Percentiles rank a stretch among this genome's conserved stretches.
phyloP scores from a whole-genome alignment of 108 stramenopile species.

The Nitzschia inconspicua region DNA sequence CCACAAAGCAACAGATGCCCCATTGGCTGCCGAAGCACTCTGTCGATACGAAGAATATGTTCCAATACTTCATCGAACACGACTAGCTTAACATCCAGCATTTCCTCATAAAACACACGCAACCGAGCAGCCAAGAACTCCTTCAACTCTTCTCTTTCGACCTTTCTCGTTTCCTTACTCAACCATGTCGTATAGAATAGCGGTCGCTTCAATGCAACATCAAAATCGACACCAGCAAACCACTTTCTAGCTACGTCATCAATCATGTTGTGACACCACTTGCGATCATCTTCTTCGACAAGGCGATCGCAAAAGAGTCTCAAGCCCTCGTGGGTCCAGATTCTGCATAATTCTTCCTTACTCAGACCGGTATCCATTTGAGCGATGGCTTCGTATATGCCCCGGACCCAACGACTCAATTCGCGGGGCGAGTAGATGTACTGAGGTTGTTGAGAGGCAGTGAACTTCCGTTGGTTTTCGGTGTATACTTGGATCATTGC shows the following conservation, averaged over 20 bases:
- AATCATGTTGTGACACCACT: conserved; percentile 85
- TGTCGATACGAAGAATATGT: conserved; percentile 86
- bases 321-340: conserved; percentile 98
- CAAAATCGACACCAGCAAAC: conserved; percentile 84
- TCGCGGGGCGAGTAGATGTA: conserved; percentile 99
- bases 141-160: conserved; percentile 77
- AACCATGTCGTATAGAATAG: conserved; percentile 95
- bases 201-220: conserved; percentile 78
- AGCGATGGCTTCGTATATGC: conserved; percentile 92
- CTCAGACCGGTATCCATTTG: conserved; percentile 74
- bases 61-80: conserved; percentile 97
- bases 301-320: conserved; percentile 95
- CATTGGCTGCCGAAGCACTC: conserved; percentile 88
- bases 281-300: conserved; percentile 81
- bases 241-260: conserved; percentile 68
- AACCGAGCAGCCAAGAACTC: conserved; percentile 87
- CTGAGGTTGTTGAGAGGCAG: conserved; percentile 86
- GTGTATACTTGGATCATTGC: conserved; percentile 98
- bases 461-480: conserved; percentile 88
- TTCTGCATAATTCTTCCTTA: conserved; percentile 88
- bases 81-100: conserved; percentile 95
- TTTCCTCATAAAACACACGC: conserved; percentile 97
- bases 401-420: conserved; percentile 96
- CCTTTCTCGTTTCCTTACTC: conserved; percentile 85
- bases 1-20: conserved; percentile 92